phyloP scores from a whole-genome alignment of 257 asterid species.

The Voacanga thouarsii region DNA sequence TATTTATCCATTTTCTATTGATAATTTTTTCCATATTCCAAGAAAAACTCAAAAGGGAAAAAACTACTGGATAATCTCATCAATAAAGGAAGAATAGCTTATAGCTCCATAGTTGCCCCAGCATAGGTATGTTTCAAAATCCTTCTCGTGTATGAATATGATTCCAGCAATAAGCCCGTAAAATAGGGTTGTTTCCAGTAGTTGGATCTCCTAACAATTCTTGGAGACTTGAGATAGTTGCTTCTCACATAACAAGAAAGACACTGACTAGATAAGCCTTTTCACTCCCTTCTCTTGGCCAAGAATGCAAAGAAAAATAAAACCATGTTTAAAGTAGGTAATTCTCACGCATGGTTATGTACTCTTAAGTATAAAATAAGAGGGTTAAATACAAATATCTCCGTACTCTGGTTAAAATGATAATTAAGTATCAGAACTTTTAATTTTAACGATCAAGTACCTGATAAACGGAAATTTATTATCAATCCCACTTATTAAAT shows the following conservation, averaged over 20 bases:
- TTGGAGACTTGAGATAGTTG: conserved; percentile 58
- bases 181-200: conserved; percentile 75
- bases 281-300: background rate
- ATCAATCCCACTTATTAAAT: no score
- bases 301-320: background rate
- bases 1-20: background rate
- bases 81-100: conserved; percentile 32
- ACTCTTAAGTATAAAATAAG: background rate
- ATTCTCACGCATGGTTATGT: background rate
- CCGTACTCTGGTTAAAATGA: no score
- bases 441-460: no score
- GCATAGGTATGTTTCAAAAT: conserved; percentile 84
- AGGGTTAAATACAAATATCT: no score
- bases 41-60: background rate
- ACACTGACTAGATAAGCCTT: conserved; percentile 12
- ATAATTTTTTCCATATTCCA: background rate
- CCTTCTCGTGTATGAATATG: conserved; percentile 84
- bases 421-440: no score
- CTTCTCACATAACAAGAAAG: conserved; percentile 47
- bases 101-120: conserved; percentile 96
- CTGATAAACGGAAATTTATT: no score
- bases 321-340: background rate
- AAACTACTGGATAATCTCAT: background rate
- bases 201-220: conserved; percentile 92
- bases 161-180: conserved; percentile 88